These are phyloP conservation scores for Marvania coccoides DNA, from an alignment of 139 green algal genomes.

Conservation along the genomic window DNA sequence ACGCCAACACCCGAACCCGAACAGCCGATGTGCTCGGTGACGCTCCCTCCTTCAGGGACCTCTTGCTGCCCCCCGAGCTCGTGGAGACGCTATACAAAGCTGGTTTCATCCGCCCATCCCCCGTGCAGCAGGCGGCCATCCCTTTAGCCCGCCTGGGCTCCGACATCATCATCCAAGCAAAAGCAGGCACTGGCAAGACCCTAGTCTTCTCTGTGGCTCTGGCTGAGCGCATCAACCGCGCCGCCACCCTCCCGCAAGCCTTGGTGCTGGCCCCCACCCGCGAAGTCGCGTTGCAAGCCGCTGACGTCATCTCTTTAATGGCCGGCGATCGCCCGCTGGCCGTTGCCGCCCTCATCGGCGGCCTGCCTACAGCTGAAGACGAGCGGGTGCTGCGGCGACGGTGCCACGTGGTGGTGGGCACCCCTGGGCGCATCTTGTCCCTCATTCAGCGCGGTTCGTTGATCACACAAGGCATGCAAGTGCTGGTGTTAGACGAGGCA, in stretches of 20 bases:
- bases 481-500: constrained; percentile 77
- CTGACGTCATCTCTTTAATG: constrained; percentile 35
- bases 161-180: constrained; percentile 80
- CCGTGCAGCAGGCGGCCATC: constrained; percentile 65
- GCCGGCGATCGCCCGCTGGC: constrained; percentile 18
- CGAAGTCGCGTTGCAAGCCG: constrained; percentile 72
- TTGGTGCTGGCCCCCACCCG: constrained; percentile 72
- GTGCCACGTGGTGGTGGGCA: constrained; percentile 68
- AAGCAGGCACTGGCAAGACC: constrained; percentile 83
- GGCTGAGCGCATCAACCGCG: constrained; percentile 41
- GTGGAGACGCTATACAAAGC: constrained; percentile 33
- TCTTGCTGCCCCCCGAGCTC: constrained; percentile 47
- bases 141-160: constrained; percentile 57
- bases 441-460: constrained; percentile 47
- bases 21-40: constrained; percentile 38
- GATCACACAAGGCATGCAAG: background rate
- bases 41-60: constrained; percentile 42
- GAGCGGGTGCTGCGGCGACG: constrained; percentile 48
- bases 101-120: constrained; percentile 59
- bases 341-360: constrained; percentile 53
- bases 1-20: background rate
- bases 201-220: constrained; percentile 54
- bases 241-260: constrained; percentile 39
- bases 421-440: constrained; percentile 58
- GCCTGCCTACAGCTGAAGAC: constrained; percentile 50